phyloP scores from a whole-genome alignment of 106 monocot species.

The Allium cepa region DNA sequence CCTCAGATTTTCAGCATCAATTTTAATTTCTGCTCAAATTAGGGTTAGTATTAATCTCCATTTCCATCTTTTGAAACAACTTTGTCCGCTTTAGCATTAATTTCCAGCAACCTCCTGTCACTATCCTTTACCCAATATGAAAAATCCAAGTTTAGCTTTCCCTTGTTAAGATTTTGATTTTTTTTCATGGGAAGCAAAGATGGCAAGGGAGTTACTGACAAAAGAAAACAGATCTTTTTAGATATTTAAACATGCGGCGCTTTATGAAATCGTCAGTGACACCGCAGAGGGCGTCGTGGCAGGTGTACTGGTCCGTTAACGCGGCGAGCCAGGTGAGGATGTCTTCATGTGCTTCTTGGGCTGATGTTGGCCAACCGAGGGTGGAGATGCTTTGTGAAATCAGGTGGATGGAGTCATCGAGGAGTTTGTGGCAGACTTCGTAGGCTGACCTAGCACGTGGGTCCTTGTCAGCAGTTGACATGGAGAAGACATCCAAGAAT shows the following conservation, averaged over 20 bases:
- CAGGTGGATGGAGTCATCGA: constrained; percentile 58
- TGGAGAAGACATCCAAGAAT: constrained; percentile 39
- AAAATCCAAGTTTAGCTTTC: constrained; percentile 21
- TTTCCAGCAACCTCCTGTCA: constrained; percentile 59
- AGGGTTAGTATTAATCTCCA: constrained; percentile 23
- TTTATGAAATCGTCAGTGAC: constrained; percentile 27
- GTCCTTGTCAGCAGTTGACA: constrained; percentile 38
- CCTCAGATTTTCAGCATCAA: too few relatives aligned
- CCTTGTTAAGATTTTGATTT: constrained; percentile 40
- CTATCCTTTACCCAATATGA: constrained; percentile 50
- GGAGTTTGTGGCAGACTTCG: constrained; percentile 78
- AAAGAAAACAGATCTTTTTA: constrained; percentile 53
- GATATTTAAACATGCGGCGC: constrained; percentile 38
- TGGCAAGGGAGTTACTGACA: constrained; percentile 75
- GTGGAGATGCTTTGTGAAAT: constrained; percentile 40
- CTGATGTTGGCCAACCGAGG: constrained; percentile 4
- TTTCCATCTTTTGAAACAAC: constrained; percentile 75
- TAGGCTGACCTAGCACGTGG: constrained; percentile 42
- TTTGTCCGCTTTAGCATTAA: constrained; percentile 40
- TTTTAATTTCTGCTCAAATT: too few relatives aligned
- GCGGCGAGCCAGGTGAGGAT: constrained; percentile 91
- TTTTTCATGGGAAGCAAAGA: constrained; percentile 44
- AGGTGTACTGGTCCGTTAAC: constrained; percentile 91
- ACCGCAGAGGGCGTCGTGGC: constrained; percentile 53
- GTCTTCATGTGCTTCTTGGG: constrained; percentile 31